A percentile compares a stretch with the other conserved stretches of the same genome.
Evolutionary conservation across 108 stramenopile species (phyloP).

Genomic region (Nitzschia putrida): DNA sequence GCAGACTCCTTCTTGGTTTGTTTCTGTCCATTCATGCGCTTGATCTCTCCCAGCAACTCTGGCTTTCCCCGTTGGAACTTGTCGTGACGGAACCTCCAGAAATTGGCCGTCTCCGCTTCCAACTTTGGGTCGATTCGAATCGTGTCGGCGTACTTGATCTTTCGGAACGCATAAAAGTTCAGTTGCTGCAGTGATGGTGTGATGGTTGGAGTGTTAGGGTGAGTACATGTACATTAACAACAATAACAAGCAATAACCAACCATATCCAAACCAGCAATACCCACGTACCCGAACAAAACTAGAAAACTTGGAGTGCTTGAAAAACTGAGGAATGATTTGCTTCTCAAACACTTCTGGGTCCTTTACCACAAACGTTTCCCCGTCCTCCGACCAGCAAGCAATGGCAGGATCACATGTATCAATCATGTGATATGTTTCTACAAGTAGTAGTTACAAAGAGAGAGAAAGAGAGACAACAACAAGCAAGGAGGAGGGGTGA

Average conservation of each 20-base stretch:
- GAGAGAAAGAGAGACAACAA: conserved; percentile 10
- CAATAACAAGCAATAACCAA: no score
- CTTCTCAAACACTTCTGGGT: conserved; percentile 68
- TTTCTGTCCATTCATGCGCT: conserved; percentile 49
- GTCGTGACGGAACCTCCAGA: conserved; percentile 82
- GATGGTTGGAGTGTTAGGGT: neutral
- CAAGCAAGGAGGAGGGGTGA: neutral
- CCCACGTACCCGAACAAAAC: conserved; percentile 61
- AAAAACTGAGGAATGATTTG: conserved; percentile 91
- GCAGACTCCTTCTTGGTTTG: conserved; percentile 16
- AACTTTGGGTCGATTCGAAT: conserved; percentile 69
- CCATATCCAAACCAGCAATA: no score
- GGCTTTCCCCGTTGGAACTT: conserved; percentile 71
- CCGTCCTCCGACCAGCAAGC: conserved; percentile 82
- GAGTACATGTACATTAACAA: no score
- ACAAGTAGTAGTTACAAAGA: neutral
- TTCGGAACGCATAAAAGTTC: conserved; percentile 91
- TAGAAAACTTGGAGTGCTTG: conserved; percentile 91
- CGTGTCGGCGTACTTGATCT: conserved; percentile 71
- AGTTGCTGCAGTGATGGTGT: conserved; percentile 65
- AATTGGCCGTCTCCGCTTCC: conserved; percentile 73
- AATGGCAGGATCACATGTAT: conserved; percentile 67
- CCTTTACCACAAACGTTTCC: conserved; percentile 78
- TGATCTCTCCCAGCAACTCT: conserved; percentile 77
- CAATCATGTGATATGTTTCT: conserved; percentile 90